phyloP scores from a whole-genome alignment of 2,329 filamentous ascomycete genomes.

The Aspergillus sp. region DNA sequence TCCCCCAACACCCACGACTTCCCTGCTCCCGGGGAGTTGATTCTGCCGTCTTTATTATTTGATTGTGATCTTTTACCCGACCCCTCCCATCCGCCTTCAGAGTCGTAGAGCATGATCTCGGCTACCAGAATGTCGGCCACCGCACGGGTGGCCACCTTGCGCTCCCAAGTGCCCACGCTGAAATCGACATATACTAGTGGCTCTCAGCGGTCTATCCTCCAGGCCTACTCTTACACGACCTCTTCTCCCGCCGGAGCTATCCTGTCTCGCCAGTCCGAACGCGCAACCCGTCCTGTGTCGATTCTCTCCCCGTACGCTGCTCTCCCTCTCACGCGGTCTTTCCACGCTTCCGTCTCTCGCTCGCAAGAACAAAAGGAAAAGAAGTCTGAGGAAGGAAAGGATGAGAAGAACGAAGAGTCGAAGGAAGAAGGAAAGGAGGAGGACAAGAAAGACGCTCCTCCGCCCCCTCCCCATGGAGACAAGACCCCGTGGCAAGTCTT shows the following conservation, averaged over 20 bases:
- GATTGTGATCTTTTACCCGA: conserved; percentile 3
- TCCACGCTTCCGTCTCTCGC: conserved; percentile 32
- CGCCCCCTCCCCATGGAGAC: conserved; percentile 93
- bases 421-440: conserved; percentile 50
- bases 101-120: conserved; percentile 37
- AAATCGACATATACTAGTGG: conserved; percentile 28
- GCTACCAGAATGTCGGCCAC: conserved; percentile 35
- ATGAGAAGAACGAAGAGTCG: conserved; percentile 45
- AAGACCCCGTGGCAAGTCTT: conserved; percentile 99
- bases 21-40: conserved; percentile 15
- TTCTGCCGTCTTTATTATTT: conserved; percentile 2
- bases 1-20: conserved; percentile 14
- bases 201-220: conserved; percentile 33
- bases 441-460: conserved; percentile 61
- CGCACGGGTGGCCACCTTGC: conserved; percentile 36
- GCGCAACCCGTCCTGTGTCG: conserved; percentile 21
- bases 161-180: conserved; percentile 31
- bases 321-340: conserved; percentile 36
- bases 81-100: conserved; percentile 1
- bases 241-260: conserved; percentile 35
- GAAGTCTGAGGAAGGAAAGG: conserved; percentile 34
- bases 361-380: conserved; percentile 43
- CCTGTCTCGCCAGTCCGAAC: conserved; percentile 30
- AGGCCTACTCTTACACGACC: conserved; percentile 29
- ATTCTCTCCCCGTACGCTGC: conserved; percentile 34